phyloP scores from a whole-genome alignment of 495 filamentous ascomycete genomes.

The Penicillium angulare region DNA sequence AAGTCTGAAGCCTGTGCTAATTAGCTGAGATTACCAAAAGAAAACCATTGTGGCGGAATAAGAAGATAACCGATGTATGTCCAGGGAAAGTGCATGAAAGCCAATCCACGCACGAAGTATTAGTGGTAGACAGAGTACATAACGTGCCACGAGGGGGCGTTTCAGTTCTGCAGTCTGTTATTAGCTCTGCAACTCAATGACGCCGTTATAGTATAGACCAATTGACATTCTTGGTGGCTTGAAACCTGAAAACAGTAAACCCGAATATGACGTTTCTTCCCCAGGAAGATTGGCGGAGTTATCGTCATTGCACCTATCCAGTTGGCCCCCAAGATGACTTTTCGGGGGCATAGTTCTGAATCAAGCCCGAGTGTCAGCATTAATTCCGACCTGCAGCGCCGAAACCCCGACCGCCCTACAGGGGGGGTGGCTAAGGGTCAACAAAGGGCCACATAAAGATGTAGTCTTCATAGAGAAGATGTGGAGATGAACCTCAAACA shows the following conservation, averaged over 20 bases:
- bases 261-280: no score
- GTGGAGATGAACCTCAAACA: no score
- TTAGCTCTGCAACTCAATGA: neutral
- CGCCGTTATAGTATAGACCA: neutral
- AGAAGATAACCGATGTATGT: no score
- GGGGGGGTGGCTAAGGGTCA: slow-evolving; percentile 1
- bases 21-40: no score
- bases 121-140: no score
- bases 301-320: neutral
- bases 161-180: neutral
- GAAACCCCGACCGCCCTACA: neutral
- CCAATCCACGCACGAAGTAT: no score
- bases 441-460: neutral
- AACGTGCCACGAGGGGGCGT: neutral
- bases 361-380: neutral
- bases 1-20: no score
- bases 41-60: no score
- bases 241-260: no score
- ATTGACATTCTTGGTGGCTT: neutral
- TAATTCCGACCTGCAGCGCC: neutral
- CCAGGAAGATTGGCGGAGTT: no score
- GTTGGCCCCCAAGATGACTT: neutral
- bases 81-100: no score
- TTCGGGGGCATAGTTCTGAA: neutral
- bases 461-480: no score